Percentiles rank a stretch among this genome's conserved stretches.
phyloP scores from a whole-genome alignment of 805 yeast genomes.

The Schwanniomyces vanrijiae region DNA sequence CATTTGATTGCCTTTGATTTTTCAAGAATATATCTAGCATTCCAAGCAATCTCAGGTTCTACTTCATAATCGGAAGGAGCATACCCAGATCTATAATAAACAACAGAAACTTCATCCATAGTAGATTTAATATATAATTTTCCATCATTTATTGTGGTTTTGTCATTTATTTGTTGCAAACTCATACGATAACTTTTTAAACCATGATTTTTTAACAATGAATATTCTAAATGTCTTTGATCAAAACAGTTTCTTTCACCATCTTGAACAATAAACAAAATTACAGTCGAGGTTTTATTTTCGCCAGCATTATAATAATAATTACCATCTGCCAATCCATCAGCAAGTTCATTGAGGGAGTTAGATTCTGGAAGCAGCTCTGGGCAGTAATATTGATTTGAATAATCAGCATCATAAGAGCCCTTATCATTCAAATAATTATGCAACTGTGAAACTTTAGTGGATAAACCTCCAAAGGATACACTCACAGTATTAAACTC shows the following conservation, averaged over 20 bases:
- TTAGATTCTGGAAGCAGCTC: conserved; percentile 64
- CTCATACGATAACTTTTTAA: conserved; percentile 67
- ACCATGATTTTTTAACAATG: conserved; percentile 54
- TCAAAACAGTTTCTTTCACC: conserved; percentile 88
- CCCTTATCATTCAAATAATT: conserved; percentile 60
- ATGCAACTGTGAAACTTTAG: conserved; percentile 79
- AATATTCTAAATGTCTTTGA: conserved; percentile 81
- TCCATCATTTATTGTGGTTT: conserved; percentile 42
- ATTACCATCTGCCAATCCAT: conserved; percentile 69
- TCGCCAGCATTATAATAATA: conserved; percentile 47
- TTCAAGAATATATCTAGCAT: conserved; percentile 71
- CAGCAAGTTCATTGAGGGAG: conserved; percentile 61
- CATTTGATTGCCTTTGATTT: conserved; percentile 81
- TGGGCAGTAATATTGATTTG: conserved; percentile 43
- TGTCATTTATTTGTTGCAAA: conserved; percentile 53
- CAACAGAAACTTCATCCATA: conserved; percentile 77
- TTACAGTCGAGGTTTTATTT: conserved; percentile 43
- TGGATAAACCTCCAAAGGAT: conserved; percentile 88
- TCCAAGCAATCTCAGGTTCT: conserved; percentile 65
- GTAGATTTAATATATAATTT: conserved; percentile 54
- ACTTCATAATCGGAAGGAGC: conserved; percentile 75
- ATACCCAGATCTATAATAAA: conserved; percentile 89
- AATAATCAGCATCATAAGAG: conserved; percentile 46
- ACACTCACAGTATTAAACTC: conserved; percentile 96
- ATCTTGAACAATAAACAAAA: conserved; percentile 80